Evolutionary conservation across 2,329 filamentous ascomycete species (phyloP), one percentile per base, ranked within the genome.

Genomic region (Alternaria triticimaculans): DNA sequence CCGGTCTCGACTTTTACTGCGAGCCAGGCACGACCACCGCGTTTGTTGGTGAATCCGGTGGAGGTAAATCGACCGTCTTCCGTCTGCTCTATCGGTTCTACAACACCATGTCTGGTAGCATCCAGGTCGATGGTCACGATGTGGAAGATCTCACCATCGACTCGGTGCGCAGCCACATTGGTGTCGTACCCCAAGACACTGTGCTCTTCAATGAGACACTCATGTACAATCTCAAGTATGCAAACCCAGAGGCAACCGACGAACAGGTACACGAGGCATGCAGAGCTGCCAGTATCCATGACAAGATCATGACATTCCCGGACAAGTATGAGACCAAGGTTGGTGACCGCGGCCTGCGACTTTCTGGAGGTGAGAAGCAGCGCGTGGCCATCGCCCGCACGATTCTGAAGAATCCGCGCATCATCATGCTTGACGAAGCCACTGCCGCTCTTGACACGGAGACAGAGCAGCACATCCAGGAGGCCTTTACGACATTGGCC

Each of bases 1-100:
- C 91, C 67, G 90, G 94, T 49, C 86, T 99, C 53, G 90, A 88
- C 67, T 98, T 99, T 80, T 90, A 91, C 67, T 97, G 94, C 79
- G 83, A 84, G 18, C 94, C 96, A 2, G 96, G 96, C 56, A 97
- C 94, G 1, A 98, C 94, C 0, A 99, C 95, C 6, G 96, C 96
- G 1, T 90, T 99, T 68, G 96, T 99, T 18, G 96, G 96, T 67
- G 95, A 98, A 80, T 98, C 95, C 30, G 96, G 96, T 49, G 96
- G 96, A 63, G 96, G 96, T 69, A 99, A 99, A 80, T 98, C 95
- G 3, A 99, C 96, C 0, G 88, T 99, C 25, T 97, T 99, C 84
- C 91, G 96, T 55, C 87, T 98, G 53, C 89, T 99, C 78, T 98
- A 97, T 85, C 92, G 96, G 18, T 99, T 97, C 81, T 99, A 98